These are phyloP conservation scores for Ensete ventricosum DNA, from an alignment of 176 grass and related monocot species.

Conservation along the genomic window DNA sequence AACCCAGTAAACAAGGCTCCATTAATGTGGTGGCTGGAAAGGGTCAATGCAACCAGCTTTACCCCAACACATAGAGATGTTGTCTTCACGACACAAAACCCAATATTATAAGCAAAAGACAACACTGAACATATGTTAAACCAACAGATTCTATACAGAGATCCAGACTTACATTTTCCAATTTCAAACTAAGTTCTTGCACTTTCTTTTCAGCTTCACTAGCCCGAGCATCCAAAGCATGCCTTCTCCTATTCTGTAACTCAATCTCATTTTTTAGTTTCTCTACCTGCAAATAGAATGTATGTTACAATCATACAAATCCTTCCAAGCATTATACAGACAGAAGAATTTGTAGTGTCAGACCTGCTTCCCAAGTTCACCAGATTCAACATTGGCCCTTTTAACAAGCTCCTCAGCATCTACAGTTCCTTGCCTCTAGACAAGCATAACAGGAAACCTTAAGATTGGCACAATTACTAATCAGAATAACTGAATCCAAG, in stretches of 20 bases:
- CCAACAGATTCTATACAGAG: not conserved
- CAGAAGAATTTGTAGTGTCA: conserved; percentile 2
- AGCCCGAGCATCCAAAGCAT: conserved; percentile 39
- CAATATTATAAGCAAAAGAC: conserved; percentile 13
- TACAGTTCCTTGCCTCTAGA: conserved; percentile 19
- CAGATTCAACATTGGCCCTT: conserved; percentile 30
- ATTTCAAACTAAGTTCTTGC: conserved; percentile 46
- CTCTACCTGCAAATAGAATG: conserved; percentile 33
- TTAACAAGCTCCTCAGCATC: conserved; percentile 47
- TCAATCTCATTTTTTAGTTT: conserved; percentile 52
- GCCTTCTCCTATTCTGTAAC: conserved; percentile 36
- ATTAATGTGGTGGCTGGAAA: no score
- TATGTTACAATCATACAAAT: conserved; percentile 14
- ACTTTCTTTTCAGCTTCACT: conserved; percentile 49
- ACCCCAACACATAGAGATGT: no score
- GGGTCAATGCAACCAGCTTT: not conserved
- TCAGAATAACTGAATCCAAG: not conserved
- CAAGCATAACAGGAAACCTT: not conserved
- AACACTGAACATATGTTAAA: not conserved
- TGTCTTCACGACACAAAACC: conserved; percentile 1
- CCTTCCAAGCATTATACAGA: conserved; percentile 5
- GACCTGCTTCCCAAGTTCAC: conserved; percentile 66
- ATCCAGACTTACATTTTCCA: conserved; percentile 53
- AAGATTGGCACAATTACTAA: not conserved
- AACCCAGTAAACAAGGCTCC: no score